Base-by-base conservation (phyloP, 768 basidiomycete genomes). In the Calocera cornea region DNA sequence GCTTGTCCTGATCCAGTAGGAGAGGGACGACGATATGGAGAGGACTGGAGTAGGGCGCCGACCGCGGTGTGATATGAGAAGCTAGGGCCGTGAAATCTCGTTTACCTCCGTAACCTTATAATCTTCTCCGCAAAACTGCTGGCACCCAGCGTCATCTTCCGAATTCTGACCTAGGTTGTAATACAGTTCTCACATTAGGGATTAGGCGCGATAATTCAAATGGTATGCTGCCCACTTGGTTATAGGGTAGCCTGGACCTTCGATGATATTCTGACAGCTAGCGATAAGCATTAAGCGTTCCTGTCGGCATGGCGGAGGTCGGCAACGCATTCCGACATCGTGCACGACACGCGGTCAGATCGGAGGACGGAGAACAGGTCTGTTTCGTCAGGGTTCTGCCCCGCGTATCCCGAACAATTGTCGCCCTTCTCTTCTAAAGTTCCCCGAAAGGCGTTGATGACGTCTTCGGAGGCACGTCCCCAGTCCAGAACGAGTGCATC, bases 51-150 rank as follows among this genome's bases (percentile, higher is more conserved):
- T 19, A 47, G 44, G 44, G 44, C 24, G 44, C 44, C 8, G 44
- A 47, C 44, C 7, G 54, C 54, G 11, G 54, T 60, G 54, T 33
- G 54, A 60, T 27, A 27, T 7, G 14, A 60, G 54, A 60, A 60
- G 54, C 54, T 2, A 60, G 31, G 22, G 31, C 14, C 10, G 31
- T 7, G 54, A 60, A 60, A 19, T 5, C 11, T 8, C 5, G 10
- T 29, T 60, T 60, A 33, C 31, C 31, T 60, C 54, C 54, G 54
- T 22, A 60, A 24, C 24, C 31, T 10, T 11, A 19, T 33, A 60
- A 33, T 60, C 54, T 14, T 60, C 31, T 60, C 54, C 54, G 54
- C 27, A 60, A 60, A 60, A 60, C 54, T 60, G 54, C 54, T 60
- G 54, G 54, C 54, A 33, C 31, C 54, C 54, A 33, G 14, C 54